Percentiles rank a stretch among this genome's conserved stretches.
These are phyloP conservation scores for Mucor plumbeus DNA, from an alignment of 371 early-diverging fungal genomes.

Conservation along the genomic window DNA sequence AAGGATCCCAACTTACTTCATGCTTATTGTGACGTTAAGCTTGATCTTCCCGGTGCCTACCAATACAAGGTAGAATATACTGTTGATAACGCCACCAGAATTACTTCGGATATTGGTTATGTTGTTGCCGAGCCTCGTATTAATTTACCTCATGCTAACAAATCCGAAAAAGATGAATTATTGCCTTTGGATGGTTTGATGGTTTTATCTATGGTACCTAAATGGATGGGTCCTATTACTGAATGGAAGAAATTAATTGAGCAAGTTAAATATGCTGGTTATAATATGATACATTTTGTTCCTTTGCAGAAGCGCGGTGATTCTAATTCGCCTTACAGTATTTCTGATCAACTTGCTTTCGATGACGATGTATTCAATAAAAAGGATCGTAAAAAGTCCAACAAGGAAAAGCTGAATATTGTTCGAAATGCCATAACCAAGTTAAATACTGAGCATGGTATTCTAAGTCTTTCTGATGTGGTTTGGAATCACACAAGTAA, in stretches of 20 bases:
- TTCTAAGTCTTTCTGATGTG: conserved; percentile 88
- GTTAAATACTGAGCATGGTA: conserved; percentile 68
- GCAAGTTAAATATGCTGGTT: conserved; percentile 73
- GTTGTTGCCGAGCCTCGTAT: conserved; percentile 89
- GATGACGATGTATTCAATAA: conserved; percentile 82
- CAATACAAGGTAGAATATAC: conserved; percentile 85
- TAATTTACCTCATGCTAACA: conserved; percentile 32
- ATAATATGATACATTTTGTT: conserved; percentile 97
- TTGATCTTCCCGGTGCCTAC: conserved; percentile 80
- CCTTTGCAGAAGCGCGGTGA: conserved; percentile 89
- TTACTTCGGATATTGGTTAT: conserved; percentile 55
- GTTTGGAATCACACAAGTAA: conserved; percentile 98
- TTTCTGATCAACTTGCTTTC: conserved; percentile 88
- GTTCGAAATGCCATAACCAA: conserved; percentile 57
- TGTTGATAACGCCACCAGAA: conserved; percentile 22
- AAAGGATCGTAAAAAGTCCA: conserved; percentile 46
- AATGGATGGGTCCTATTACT: conserved; percentile 90
- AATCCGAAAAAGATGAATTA: conserved; percentile 13
- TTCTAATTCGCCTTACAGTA: conserved; percentile 96
- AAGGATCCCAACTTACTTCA: conserved; percentile 52
- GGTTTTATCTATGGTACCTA: conserved; percentile 89
- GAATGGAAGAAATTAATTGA: conserved; percentile 81
- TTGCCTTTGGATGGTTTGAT: conserved; percentile 85
- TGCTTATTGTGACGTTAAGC: conserved; percentile 71
- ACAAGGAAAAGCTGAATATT: conserved; percentile 62